Percentiles rank a stretch among this genome's conserved stretches.
phyloP scores from a whole-genome alignment of 2,329 filamentous ascomycete species.

The Fusarium temperatum region DNA sequence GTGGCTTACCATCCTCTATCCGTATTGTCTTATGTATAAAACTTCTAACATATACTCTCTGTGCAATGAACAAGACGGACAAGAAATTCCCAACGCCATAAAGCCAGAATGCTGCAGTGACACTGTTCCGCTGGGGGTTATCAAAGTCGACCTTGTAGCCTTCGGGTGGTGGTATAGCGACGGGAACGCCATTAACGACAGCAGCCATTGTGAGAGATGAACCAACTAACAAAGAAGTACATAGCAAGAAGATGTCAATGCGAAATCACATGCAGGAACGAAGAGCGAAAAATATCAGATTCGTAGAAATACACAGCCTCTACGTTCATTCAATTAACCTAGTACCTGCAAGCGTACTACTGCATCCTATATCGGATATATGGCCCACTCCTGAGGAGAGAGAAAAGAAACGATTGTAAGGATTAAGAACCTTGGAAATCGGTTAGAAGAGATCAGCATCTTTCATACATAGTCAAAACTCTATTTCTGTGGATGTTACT shows the following conservation, averaged over 20 bases:
- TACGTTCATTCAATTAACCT: neutral
- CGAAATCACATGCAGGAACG: neutral
- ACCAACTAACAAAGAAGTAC: neutral
- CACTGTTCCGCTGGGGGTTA: conserved; percentile 32
- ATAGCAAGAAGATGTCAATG: neutral
- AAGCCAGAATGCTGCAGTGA: conserved; percentile 33
- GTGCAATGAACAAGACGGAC: conserved; percentile 25
- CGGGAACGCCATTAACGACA: conserved; percentile 39
- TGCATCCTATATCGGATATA: neutral
- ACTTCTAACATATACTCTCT: conserved; percentile 39
- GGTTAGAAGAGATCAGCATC: neutral
- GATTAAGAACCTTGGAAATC: neutral
- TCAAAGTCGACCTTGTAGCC: conserved; percentile 45
- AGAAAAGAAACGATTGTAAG: neutral
- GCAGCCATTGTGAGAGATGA: conserved; percentile 5
- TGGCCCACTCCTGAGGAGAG: neutral
- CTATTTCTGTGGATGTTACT: neutral
- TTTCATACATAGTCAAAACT: neutral
- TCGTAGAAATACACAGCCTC: neutral
- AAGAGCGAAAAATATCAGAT: neutral
- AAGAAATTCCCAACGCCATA: conserved; percentile 32
- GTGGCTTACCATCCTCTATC: conserved; percentile 5
- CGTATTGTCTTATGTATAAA: conserved; percentile 3
- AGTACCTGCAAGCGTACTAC: neutral
- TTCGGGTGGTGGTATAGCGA: conserved; percentile 37